Conservation (phyloP, 176 grass and related monocot genomes). For the Zizania latifolia region DNA sequence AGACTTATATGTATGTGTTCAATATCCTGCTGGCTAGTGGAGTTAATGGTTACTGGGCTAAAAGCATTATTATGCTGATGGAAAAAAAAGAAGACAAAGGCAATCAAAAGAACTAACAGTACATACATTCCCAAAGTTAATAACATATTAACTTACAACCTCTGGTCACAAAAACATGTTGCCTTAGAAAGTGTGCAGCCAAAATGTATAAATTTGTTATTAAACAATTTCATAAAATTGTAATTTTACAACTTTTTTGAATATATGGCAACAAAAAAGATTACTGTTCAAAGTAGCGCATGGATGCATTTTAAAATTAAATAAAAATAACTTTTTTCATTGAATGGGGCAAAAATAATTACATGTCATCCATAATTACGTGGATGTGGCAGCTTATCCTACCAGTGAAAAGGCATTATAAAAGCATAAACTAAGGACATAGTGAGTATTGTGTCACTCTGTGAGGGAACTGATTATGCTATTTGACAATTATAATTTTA, state of each 20-base stretch:
- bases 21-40: background rate
- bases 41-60: background rate
- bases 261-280: background rate
- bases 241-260: background rate
- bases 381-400: background rate
- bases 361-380: background rate
- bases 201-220: background rate
- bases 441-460: background rate
- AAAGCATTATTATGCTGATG: background rate
- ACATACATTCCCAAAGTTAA: background rate
- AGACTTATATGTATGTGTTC: background rate
- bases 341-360: background rate
- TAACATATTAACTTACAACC: background rate
- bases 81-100: background rate
- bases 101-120: background rate
- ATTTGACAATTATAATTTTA: constrained; percentile 10
- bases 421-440: background rate
- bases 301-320: background rate
- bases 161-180: background rate
- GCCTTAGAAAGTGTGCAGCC: background rate
- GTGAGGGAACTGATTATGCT: background rate
- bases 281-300: background rate
- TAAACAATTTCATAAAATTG: background rate
- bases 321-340: background rate
- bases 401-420: background rate